Base-by-base conservation (phyloP, 164 flowering plant species). In the Amborella trichopoda region DNA sequence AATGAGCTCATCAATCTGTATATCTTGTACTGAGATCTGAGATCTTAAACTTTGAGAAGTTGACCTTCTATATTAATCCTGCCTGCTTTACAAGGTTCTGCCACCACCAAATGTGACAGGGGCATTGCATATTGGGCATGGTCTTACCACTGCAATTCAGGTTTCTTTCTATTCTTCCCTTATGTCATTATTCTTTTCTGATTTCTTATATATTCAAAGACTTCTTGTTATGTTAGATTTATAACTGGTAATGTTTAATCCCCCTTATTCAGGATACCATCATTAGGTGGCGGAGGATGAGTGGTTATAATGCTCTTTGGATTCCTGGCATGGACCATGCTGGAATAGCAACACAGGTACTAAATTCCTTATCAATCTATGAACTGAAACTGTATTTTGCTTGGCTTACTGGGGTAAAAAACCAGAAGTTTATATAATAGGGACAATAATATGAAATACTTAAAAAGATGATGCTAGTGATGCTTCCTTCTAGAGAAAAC, bases 61-160 rank as follows among this genome's bases (percentile, higher is more conserved):
- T n/a, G n/a, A n/a, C n/a, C n/a, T n/a, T n/a, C n/a, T n/a, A n/a
- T n/a, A n/a, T n/a, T n/a, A n/a, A n/a, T n/a, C n/a, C n/a, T n/a
- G n/a, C n/a, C n/a, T n/a, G n/a, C n/a, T n/a, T n/a, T n/a, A n/a
- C n/a, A n/a, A 88, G 98, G 96, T 91, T 46, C 62, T 91, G 49
- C 99, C 99, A 25, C 99, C 99, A 19, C 99, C 99, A 17, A 91
- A 91, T 70, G 96, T 91, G 53, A 91, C 99, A 42, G 99, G 96
- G 38, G 96, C 96, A 11, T 65, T 91, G n/a, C 99, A 91, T 49
- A 91, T 91, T 26, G 99, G 99, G 18, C 99, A 91, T 63, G 96
- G 83, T 44, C 95, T 91, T 51, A 91, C 99, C 44, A 61, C 88
- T 61, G 94, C 96, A 6, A 73, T 91, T 28, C 66, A 91, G 93